Percentiles rank a stretch among this genome's conserved stretches.
phyloP scores from a whole-genome alignment of 495 filamentous ascomycete genomes.

The Pseudoneurospora amorphoporcata region DNA sequence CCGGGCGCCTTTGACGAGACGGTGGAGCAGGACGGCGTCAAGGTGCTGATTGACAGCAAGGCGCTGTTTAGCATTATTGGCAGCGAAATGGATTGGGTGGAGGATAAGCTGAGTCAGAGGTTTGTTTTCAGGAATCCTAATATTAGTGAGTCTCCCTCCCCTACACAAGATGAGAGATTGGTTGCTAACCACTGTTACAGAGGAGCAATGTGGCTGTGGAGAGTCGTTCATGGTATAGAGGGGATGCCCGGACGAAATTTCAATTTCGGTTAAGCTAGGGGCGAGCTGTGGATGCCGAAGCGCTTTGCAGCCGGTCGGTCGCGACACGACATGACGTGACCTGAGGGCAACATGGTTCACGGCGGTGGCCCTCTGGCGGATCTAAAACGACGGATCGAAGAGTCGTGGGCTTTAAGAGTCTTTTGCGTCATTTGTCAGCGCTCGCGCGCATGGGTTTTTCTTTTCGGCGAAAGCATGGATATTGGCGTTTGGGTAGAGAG shows the following conservation, averaged over 20 bases:
- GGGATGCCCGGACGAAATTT: neutral
- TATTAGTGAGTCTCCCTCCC: conserved; percentile 63
- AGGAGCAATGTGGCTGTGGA: conserved; percentile 94
- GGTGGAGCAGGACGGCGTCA: conserved; percentile 93
- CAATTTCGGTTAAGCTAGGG: neutral
- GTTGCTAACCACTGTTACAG: conserved; percentile 43
- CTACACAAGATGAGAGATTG: no score
- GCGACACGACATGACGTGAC: neutral
- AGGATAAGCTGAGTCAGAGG: conserved; percentile 79
- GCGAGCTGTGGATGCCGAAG: neutral
- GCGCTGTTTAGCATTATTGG: conserved; percentile 96
- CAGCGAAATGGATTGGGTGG: conserved; percentile 98
- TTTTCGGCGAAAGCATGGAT: neutral
- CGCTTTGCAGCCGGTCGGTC: neutral
- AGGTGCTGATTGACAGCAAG: conserved; percentile 92
- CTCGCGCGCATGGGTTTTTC: neutral
- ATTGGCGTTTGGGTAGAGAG: conserved; percentile 2
- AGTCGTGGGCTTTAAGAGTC: neutral
- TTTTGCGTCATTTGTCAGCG: neutral
- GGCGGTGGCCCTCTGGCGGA: neutral
- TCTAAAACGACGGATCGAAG: neutral
- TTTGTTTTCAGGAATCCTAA: conserved; percentile 97
- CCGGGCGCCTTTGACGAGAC: conserved; percentile 78
- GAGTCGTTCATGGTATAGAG: conserved; percentile 85
- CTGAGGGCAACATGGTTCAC: neutral